Conservation (phyloP, 768 basidiomycete species). For the Dentipellis sp. region DNA sequence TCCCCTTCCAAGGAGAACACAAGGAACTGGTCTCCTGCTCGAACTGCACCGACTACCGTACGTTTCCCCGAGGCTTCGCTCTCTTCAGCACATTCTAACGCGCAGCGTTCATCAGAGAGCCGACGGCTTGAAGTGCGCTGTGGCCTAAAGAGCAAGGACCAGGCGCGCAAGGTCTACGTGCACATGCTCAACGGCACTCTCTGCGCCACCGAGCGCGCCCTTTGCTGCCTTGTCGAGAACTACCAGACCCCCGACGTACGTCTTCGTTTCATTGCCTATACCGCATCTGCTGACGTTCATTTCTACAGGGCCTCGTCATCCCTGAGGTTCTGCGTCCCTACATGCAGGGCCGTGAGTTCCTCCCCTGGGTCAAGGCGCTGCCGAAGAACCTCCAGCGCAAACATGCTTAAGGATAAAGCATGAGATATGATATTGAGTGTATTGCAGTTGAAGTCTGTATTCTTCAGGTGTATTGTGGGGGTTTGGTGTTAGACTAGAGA, state of each 20-base stretch:
- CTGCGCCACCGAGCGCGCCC: constrained; percentile 91
- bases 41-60: constrained; percentile 99
- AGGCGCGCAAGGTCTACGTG: constrained; percentile 87
- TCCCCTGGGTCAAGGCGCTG: constrained; percentile 76
- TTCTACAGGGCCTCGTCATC: constrained; percentile 70
- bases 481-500: neutral
- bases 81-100: neutral
- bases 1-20: constrained; percentile 93
- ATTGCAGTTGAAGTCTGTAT: neutral
- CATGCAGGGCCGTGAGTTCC: constrained; percentile 90
- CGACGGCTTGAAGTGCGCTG: constrained; percentile 89
- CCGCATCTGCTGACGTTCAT: neutral
- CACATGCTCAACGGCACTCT: constrained; percentile 99
- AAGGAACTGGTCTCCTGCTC: constrained; percentile 98
- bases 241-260: constrained; percentile 91
- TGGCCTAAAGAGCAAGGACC: constrained; percentile 85
- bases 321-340: constrained; percentile 89
- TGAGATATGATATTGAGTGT: neutral
- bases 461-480: neutral
- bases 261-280: constrained; percentile 8
- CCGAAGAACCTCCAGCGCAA: constrained; percentile 76
- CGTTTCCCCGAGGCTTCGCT: constrained; percentile 24
- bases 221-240: constrained; percentile 98
- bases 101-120: constrained; percentile 48
- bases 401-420: constrained; percentile 27